Evolutionary conservation across 2,329 filamentous ascomycete genomes (phyloP).

Genomic region (Botryotinia narcissicola): DNA sequence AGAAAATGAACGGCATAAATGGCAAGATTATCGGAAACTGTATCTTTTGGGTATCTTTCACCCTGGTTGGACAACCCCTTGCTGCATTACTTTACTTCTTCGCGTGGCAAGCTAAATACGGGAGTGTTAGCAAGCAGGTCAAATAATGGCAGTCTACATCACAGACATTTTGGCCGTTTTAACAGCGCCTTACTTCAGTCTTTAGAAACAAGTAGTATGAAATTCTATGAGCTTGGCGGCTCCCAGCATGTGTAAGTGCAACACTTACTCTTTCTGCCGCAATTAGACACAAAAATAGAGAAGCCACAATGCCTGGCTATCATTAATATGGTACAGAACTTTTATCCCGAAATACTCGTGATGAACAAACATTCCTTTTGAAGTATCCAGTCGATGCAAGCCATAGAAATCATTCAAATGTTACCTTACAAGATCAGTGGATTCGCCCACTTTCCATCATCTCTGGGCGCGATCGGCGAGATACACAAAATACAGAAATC

Average conservation of each 20-base stretch:
- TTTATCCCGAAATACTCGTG: not conserved
- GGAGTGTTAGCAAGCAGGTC: conserved; percentile 60
- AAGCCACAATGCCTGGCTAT: not conserved
- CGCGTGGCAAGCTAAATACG: conserved; percentile 97
- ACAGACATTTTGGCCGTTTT: conserved; percentile 6
- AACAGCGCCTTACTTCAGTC: not conserved
- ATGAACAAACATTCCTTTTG: too few relatives aligned
- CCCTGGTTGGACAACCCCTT: conserved; percentile 89
- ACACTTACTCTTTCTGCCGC: too few relatives aligned
- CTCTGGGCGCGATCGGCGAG: not conserved
- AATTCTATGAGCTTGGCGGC: not conserved
- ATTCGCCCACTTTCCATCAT: not conserved
- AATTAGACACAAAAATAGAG: not conserved
- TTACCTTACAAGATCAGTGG: not conserved
- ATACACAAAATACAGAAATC: not conserved
- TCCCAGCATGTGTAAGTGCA: not conserved
- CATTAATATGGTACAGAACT: not conserved
- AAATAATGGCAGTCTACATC: conserved; percentile 17
- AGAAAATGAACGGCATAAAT: conserved; percentile 71
- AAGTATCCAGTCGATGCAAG: not conserved
- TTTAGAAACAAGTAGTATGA: not conserved
- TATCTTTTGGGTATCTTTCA: conserved; percentile 97
- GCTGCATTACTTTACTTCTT: conserved; percentile 95
- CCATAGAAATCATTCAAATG: not conserved
- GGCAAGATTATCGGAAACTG: conserved; percentile 84